A percentile compares a stretch with the other conserved stretches of the same genome.
These are phyloP conservation scores for Paramecium bursaria DNA, from an alignment of 73 alveolate species.

Conservation along the genomic window DNA sequence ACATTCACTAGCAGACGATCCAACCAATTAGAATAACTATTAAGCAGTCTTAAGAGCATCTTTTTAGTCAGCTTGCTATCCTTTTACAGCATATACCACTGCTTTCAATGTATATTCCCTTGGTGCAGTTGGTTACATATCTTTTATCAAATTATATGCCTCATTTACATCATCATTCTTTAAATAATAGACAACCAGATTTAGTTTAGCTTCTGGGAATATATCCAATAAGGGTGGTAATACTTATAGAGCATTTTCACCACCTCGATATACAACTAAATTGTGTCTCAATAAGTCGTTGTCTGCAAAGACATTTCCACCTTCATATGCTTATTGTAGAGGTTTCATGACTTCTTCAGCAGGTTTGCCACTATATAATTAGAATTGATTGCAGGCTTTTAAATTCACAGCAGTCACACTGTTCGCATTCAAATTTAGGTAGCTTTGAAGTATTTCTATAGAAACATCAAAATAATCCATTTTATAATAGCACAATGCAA, in stretches of 20 bases:
- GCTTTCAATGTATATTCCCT: slow-evolving; percentile 97
- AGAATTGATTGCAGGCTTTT: slow-evolving; percentile 98
- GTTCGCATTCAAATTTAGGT: slow-evolving; percentile 81
- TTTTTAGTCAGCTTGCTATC: slow-evolving; percentile 89
- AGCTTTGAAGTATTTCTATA: slow-evolving; percentile 90
- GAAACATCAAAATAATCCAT: slow-evolving; percentile 97
- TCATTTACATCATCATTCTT: slow-evolving; percentile 91
- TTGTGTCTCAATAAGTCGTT: slow-evolving; percentile 97
- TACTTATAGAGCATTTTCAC: slow-evolving; percentile 95
- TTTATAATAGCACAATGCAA: slow-evolving; percentile 98
- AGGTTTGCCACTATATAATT: slow-evolving; percentile 95
- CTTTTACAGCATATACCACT: slow-evolving; percentile 97
- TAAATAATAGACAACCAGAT: slow-evolving; percentile 93
- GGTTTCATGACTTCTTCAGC: slow-evolving; percentile 96
- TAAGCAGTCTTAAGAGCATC: slow-evolving; percentile 96
- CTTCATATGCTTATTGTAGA: slow-evolving; percentile 79
- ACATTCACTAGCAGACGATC: slow-evolving; percentile 98
- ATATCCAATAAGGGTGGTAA: slow-evolving; percentile 96
- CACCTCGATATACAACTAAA: slow-evolving; percentile 96
- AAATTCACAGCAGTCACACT: slow-evolving; percentile 93
- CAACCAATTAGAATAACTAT: slow-evolving; percentile 94
- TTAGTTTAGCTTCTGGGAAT: slow-evolving; percentile 97
- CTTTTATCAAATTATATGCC: slow-evolving; percentile 96
- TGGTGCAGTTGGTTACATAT: slow-evolving; percentile 96
- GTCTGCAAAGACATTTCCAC: slow-evolving; percentile 96